These are phyloP conservation scores for Gossypium ekmanianum DNA, from an alignment of 345 rosid species.

Conservation along the genomic window DNA sequence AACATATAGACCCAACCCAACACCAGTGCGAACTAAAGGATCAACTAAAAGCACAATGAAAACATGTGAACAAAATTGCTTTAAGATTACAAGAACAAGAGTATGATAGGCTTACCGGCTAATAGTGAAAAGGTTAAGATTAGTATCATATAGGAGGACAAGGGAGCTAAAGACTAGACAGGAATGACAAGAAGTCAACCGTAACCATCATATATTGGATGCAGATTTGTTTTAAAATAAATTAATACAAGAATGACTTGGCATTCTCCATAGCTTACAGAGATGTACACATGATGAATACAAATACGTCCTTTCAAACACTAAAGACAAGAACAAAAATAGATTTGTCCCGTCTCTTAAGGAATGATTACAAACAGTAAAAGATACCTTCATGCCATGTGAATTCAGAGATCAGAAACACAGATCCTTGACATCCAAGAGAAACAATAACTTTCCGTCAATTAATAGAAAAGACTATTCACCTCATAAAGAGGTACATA, in stretches of 20 bases:
- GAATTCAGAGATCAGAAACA: constrained; percentile 8
- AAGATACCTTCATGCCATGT: constrained; percentile 4
- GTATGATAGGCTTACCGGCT: neutral
- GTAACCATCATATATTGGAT: neutral
- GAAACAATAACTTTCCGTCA: neutral
- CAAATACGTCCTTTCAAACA: neutral
- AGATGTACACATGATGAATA: neutral
- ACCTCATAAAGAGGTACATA: neutral
- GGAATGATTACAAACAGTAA: neutral
- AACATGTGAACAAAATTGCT: neutral
- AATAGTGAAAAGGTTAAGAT: neutral
- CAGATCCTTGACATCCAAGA: neutral
- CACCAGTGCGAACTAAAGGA: neutral
- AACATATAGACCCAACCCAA: neutral
- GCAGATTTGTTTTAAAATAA: neutral
- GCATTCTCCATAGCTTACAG: neutral
- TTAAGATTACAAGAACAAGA: neutral
- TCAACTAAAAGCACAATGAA: neutral
- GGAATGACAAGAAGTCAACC: neutral
- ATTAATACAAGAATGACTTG: constrained; percentile 1
- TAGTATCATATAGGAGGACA: neutral
- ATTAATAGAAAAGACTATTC: neutral
- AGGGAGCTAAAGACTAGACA: neutral
- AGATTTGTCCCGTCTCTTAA: neutral
- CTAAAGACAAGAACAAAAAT: constrained; percentile 1